These are phyloP conservation scores for Heracleum sosnowskyi DNA, from an alignment of 129 eudicot genomes.

Conservation along the genomic window DNA sequence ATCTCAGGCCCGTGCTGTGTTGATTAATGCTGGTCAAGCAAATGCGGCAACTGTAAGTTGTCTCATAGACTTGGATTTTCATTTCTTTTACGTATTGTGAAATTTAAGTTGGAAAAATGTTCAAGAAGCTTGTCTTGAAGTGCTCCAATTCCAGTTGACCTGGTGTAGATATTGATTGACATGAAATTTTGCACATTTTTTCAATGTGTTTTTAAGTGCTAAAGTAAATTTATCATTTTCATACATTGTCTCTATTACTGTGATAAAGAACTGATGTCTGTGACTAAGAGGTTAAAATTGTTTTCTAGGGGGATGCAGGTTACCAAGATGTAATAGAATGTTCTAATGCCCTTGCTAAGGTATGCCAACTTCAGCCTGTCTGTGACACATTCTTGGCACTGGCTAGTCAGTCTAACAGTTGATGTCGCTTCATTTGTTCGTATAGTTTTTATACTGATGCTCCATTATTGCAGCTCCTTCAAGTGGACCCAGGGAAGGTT, in stretches of 20 bases:
- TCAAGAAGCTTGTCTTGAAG: neutral
- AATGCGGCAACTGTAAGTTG: conserved; percentile 70
- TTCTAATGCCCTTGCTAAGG: conserved; percentile 74
- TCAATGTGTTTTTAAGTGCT: neutral
- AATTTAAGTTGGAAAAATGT: neutral
- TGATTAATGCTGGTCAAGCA: conserved; percentile 99
- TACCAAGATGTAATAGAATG: conserved; percentile 88
- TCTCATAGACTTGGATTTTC: neutral
- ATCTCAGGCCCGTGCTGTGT: conserved; percentile 85
- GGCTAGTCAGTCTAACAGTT: neutral
- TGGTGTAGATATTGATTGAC: neutral
- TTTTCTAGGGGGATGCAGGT: conserved; percentile 87
- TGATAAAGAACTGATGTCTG: conserved; percentile 4
- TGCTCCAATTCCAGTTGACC: neutral
- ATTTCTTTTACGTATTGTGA: neutral
- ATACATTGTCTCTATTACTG: neutral
- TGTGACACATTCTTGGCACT: neutral
- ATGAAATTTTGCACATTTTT: neutral
- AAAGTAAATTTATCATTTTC: neutral
- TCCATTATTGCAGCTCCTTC: conserved; percentile 46
- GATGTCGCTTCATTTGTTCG: neutral
- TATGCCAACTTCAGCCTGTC: conserved; percentile 16
- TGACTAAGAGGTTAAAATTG: conserved; percentile 26
- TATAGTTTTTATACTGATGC: conserved; percentile 8
- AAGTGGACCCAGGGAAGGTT: conserved; percentile 65